Evolutionary conservation across 805 yeast species (phyloP), one percentile per base, ranked within the genome.

Genomic region (Wickerhamomyces sydowiorum): DNA sequence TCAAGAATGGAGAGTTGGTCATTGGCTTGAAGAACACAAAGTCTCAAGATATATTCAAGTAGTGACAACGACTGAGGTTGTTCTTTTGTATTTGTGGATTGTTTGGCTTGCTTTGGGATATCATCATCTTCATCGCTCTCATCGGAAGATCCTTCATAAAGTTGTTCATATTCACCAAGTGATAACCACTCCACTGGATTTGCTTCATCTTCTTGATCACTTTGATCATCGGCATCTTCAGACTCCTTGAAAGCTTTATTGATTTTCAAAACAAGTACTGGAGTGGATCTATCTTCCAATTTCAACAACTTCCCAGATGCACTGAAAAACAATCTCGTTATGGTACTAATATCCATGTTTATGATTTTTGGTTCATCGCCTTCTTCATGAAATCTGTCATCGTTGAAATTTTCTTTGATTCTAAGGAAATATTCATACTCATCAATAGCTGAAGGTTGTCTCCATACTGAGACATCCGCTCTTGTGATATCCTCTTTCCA

Each of bases 401-500:
- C 95, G 50, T 82, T 69, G 38, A 82, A 78, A 51, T 72, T 73
- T 50, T 86, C 90, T 5, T 53, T 54, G 2, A 85, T 65, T 9
- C 54, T 59, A 15, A 85, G 44, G 5, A 54, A 59, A 54, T 81
- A 82, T 10, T 53, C 40, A 52, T 60, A 81, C 6, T 52, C 46
- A 6, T 42, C 36, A 14, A 21, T 38, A 14, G 38, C 46, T 12
- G 44, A 42, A 6, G 38, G 50, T 31, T 37, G 34, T 38, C 75
- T 55, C 41, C 53, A 50, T 4, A 84, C 50, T 28, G 60, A 61
- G 0, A 78, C 74, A 41, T 58, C 53, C 27, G 82, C 75, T 42
- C 77, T 70, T 15, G 87, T 80, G 60, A 68, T 75, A 38, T 80
- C 80, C 49, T 86, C 95, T 48, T 80, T 82, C 95, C 95, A 86